Percentiles rank a stretch among this genome's conserved stretches.
Evolutionary conservation across 129 eudicot genomes (phyloP).

Genomic region (Escallonia rubra): DNA sequence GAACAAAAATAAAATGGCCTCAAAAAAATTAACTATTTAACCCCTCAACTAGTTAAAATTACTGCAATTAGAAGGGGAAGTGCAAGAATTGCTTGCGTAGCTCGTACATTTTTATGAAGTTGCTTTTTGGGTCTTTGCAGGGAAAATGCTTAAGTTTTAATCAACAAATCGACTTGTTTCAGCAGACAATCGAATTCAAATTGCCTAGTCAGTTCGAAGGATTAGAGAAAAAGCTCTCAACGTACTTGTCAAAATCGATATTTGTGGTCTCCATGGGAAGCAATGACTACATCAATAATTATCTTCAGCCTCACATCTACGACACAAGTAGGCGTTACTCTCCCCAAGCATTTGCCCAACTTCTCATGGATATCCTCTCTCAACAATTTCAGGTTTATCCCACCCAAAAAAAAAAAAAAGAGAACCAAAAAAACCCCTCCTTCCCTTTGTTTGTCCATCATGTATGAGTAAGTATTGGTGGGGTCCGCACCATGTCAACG

Average conservation of each 20-base stretch:
- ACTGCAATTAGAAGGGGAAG: too few species aligned
- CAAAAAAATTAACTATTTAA: too few species aligned
- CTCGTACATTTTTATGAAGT: too few species aligned
- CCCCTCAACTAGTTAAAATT: too few species aligned
- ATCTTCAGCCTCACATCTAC: background rate
- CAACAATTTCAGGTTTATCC: slow-evolving; percentile 29
- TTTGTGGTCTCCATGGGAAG: slow-evolving; percentile 8
- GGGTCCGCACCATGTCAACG: too few species aligned
- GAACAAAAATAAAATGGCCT: too few species aligned
- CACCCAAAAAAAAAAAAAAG: too few species aligned
- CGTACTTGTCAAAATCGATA: slow-evolving; percentile 19
- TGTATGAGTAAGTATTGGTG: too few species aligned
- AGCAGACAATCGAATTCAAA: slow-evolving; percentile 17
- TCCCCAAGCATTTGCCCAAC: slow-evolving; percentile 34
- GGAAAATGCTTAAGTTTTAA: slow-evolving; percentile 39
- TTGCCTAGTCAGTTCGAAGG: slow-evolving; percentile 7
- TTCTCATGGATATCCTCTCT: slow-evolving; percentile 27
- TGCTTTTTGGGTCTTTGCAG: slow-evolving; percentile 12
- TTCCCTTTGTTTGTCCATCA: too few species aligned
- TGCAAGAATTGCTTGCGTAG: too few species aligned
- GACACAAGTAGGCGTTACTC: slow-evolving; percentile 9
- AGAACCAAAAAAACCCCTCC: too few species aligned
- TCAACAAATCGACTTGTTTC: slow-evolving; percentile 30
- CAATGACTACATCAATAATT: slow-evolving; percentile 13
- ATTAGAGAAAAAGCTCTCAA: background rate